Percentiles rank a stretch among this genome's conserved stretches.
Evolutionary conservation across 352 stramenopile species (phyloP).

Genomic region (Phytophthora boehmeriae): DNA sequence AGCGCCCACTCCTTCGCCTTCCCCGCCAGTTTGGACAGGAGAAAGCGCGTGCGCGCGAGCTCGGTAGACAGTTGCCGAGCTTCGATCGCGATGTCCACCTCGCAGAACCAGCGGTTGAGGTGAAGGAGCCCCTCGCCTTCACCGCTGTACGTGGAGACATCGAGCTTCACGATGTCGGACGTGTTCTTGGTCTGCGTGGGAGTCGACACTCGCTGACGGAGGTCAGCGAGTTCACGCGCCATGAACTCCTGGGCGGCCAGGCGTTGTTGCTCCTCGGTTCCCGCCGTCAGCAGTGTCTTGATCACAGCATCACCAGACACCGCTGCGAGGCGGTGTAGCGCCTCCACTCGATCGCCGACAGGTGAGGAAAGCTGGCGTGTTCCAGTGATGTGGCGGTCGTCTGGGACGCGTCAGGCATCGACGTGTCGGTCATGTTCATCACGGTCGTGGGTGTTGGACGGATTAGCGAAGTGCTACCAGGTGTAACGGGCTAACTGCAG

Average conservation of each 20-base stretch:
- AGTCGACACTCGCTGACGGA: conserved; percentile 17
- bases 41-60: conserved; percentile 6
- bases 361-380: conserved; percentile 5
- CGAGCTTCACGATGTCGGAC: conserved; percentile 30
- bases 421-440: conserved; percentile 5
- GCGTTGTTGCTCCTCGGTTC: conserved; percentile 9
- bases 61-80: conserved; percentile 17
- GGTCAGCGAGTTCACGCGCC: conserved; percentile 17
- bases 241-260: too few species aligned
- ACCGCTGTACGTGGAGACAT: conserved; percentile 33
- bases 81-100: conserved; percentile 28
- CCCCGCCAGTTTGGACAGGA: conserved; percentile 15
- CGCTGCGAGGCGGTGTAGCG: conserved; percentile 10
- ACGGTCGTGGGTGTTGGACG: conserved; percentile 4
- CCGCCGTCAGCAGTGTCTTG: conserved; percentile 5
- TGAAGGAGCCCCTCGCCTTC: conserved; percentile 9
- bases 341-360: conserved; percentile 10
- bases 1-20: too few species aligned
- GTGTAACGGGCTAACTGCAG: conserved; percentile 34
- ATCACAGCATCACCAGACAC: conserved; percentile 10
- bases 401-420: too few species aligned
- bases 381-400: neutral
- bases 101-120: too few species aligned
- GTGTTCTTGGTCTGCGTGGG: conserved; percentile 17
- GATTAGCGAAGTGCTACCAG: conserved; percentile 20